Conservation (phyloP, 495 filamentous ascomycete species). For the Niebla homalea region DNA sequence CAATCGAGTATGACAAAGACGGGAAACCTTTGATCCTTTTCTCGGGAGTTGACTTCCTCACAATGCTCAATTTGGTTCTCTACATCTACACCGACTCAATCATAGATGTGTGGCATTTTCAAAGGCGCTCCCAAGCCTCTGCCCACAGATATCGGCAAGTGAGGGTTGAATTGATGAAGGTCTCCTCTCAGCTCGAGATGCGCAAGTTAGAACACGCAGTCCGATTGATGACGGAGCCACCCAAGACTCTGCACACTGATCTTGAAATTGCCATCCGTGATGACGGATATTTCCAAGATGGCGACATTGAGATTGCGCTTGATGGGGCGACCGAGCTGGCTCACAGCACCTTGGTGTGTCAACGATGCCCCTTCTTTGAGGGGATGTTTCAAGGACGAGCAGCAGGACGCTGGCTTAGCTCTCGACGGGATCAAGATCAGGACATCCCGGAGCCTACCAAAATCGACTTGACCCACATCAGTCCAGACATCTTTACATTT, state of each 20-base stretch:
- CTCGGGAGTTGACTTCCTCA: constrained; percentile 55
- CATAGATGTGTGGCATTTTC: constrained; percentile 72
- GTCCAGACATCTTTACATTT: constrained; percentile 55
- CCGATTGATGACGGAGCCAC: constrained; percentile 54
- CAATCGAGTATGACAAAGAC: constrained; percentile 37
- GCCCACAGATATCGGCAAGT: constrained; percentile 61
- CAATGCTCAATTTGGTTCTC: constrained; percentile 62
- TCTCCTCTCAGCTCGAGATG: constrained; percentile 55
- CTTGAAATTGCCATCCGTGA: constrained; percentile 54
- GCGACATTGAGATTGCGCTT: constrained; percentile 66
- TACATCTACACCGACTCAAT: constrained; percentile 72
- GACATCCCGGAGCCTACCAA: constrained; percentile 36
- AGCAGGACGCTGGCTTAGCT: constrained; percentile 65
- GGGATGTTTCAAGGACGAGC: constrained; percentile 79
- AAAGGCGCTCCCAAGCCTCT: constrained; percentile 45
- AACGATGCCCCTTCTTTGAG: constrained; percentile 84
- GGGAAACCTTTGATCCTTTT: constrained; percentile 44
- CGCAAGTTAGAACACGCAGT: constrained; percentile 57
- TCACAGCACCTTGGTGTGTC: constrained; percentile 67
- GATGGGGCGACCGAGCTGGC: constrained; percentile 49
- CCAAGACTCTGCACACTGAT: constrained; percentile 50
- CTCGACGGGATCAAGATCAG: constrained; percentile 42
- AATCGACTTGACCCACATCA: constrained; percentile 75
- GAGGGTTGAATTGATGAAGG: constrained; percentile 68
- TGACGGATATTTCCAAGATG: constrained; percentile 53